Conservation (phyloP, 2,329 filamentous ascomycete genomes). For the Fusarium circinatum region DNA sequence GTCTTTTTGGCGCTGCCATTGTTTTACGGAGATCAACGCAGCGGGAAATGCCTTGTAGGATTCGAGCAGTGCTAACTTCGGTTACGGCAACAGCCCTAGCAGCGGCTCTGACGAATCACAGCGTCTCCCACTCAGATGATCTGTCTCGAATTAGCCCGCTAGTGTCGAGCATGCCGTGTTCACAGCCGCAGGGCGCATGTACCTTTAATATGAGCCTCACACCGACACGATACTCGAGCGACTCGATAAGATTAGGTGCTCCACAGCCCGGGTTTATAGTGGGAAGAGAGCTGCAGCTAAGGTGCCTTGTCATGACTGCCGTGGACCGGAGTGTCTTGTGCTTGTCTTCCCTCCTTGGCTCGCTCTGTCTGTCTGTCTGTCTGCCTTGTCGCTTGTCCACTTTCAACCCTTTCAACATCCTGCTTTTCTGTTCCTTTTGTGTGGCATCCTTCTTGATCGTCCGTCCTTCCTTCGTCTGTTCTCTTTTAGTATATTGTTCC, state of each 20-base stretch:
- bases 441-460: background rate
- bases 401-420: slow-evolving; percentile 4
- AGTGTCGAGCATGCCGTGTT: background rate
- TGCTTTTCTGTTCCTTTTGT: slow-evolving; percentile 1
- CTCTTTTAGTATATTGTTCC: background rate
- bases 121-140: slow-evolving; percentile 7
- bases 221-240: background rate
- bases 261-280: slow-evolving; percentile 7
- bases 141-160: slow-evolving; percentile 8
- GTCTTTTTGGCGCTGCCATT: background rate
- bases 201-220: background rate
- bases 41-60: background rate
- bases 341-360: slow-evolving; percentile 13
- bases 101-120: background rate
- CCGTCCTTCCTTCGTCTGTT: background rate
- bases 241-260: slow-evolving; percentile 20
- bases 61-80: slow-evolving; percentile 11
- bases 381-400: slow-evolving; percentile 16
- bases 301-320: background rate
- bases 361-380: background rate
- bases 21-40: background rate
- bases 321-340: background rate
- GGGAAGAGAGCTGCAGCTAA: slow-evolving; percentile 4
- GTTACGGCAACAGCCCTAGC: slow-evolving; percentile 18
- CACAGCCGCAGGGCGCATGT: slow-evolving; percentile 6